A percentile compares a stretch with the other conserved stretches of the same genome.
Evolutionary conservation across 495 filamentous ascomycete genomes (phyloP).

Genomic region (Penicillium bovifimosum): DNA sequence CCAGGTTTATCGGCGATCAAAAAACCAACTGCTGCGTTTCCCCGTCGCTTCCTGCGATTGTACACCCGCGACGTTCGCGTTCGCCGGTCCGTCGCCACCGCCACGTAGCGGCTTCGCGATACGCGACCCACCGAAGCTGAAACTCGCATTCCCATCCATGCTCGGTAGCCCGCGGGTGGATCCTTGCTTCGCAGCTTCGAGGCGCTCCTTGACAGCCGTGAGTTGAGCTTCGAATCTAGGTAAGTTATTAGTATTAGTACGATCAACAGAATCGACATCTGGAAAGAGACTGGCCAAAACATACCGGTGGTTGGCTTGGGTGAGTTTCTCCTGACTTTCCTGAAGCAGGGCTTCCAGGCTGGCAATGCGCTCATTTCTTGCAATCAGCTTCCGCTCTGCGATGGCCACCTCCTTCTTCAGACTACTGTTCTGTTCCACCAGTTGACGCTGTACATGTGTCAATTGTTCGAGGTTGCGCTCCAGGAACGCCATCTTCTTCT

Average conservation of each 20-base stretch:
- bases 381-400: conserved; percentile 93
- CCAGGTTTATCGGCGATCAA: conserved; percentile 42
- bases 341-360: conserved; percentile 86
- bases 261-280: background rate
- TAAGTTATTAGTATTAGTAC: conserved; percentile 7
- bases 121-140: conserved; percentile 72
- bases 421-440: conserved; percentile 93
- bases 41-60: conserved; percentile 43
- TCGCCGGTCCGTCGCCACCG: conserved; percentile 53
- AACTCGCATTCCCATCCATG: conserved; percentile 54
- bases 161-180: conserved; percentile 74
- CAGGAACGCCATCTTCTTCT: conserved; percentile 99
- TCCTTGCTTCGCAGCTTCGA: conserved; percentile 90
- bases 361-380: conserved; percentile 92
- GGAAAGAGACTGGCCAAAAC: conserved; percentile 22
- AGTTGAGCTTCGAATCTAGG: conserved; percentile 92
- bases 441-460: conserved; percentile 92
- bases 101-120: conserved; percentile 97
- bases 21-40: conserved; percentile 48
- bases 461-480: conserved; percentile 97
- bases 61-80: conserved; percentile 30
- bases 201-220: conserved; percentile 92
- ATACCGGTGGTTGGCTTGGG: conserved; percentile 90
- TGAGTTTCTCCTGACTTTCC: conserved; percentile 96
- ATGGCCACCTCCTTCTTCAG: conserved; percentile 99